Conservation (phyloP, 75 land plant genomes). For the Picea glauca region DNA sequence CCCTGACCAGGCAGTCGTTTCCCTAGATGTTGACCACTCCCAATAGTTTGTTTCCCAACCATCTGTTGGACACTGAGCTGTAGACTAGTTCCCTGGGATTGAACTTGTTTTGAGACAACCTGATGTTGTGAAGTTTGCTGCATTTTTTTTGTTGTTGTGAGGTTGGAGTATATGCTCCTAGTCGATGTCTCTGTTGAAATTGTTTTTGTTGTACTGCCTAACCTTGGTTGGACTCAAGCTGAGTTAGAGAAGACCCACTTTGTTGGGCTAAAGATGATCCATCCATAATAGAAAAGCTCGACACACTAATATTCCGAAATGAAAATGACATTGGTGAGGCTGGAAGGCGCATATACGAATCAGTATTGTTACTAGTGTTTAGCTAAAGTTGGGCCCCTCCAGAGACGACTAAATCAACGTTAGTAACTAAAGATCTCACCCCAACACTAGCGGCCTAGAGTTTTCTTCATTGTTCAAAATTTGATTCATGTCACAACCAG, state of each 20-base stretch:
- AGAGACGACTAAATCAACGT: too few relatives aligned
- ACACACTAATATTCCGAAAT: too few relatives aligned
- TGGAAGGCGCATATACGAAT: too few relatives aligned
- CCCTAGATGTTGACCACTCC: neutral
- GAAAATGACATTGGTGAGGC: too few relatives aligned
- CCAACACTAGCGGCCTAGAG: too few relatives aligned
- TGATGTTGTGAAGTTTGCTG: slow-evolving; percentile 21
- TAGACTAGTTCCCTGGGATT: slow-evolving; percentile 18
- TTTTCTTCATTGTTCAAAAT: too few relatives aligned
- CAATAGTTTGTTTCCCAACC: neutral
- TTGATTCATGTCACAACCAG: too few relatives aligned
- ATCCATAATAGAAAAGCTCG: too few relatives aligned
- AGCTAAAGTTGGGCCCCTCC: too few relatives aligned
- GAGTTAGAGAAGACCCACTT: slow-evolving; percentile 11
- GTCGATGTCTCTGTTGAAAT: slow-evolving; percentile 30
- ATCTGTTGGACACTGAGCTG: slow-evolving; percentile 14
- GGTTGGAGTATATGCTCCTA: slow-evolving; percentile 48
- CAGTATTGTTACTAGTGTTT: too few relatives aligned
- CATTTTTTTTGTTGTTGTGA: slow-evolving; percentile 23
- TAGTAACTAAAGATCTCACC: too few relatives aligned
- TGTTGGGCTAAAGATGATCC: slow-evolving; percentile 6
- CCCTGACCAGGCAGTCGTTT: neutral
- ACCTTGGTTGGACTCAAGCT: slow-evolving; percentile 34
- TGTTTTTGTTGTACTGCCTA: slow-evolving; percentile 21
- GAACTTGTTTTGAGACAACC: slow-evolving; percentile 17